Evolutionary conservation across 2,329 filamentous ascomycete genomes (phyloP), one percentile per base, ranked within the genome.

Genomic region (Fusarium sp.): DNA sequence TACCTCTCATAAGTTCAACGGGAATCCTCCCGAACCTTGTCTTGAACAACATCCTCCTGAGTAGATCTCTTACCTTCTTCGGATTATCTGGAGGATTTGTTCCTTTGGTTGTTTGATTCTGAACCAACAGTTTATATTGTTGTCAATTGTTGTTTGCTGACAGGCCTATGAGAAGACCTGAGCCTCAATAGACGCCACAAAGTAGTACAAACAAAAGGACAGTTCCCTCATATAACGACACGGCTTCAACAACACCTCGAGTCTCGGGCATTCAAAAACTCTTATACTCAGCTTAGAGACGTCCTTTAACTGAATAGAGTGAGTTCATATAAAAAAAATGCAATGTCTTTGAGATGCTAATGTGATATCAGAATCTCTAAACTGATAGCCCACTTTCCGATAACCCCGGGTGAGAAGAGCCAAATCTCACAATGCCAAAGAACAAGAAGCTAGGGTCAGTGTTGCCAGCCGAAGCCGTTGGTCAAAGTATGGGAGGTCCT

Each of bases 401-500:
- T 56, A 42, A 45, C 10, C 39, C 28, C 13, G 18, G 15, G 22
- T 26, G 48, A 59, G 35, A 41, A 28, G 50, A 30, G 36, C 28
- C 32, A 17, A 45, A 57, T 30, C 42, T 62, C 32, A 26, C 18
- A 44, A 74, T 74, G 72, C 42, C 56, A 39, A 53, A 47, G 28
- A 59, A 30, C 14, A 58, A 66, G 14, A 64, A 66, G 55, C 22
- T 45, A 18, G 67, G 67, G 36, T 58, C 74, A 11, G 51, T 28
- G 6, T 47, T 61, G 18, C 59, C 64, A 51, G 72, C 65, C 10
- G 79, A 76, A 41, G 64, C 78, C 8, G 61, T 77, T 26, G 79
- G 79, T 0, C 71, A 79, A 44, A 72, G 77, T 15, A 75, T 74
- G 24, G 64, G 50, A 26, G 76, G 73, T 26, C 75, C 78, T 15